A percentile compares a stretch with the other conserved stretches of the same genome.
phyloP scores from a whole-genome alignment of 306 rosid species.

The Vigna nakashimae region DNA sequence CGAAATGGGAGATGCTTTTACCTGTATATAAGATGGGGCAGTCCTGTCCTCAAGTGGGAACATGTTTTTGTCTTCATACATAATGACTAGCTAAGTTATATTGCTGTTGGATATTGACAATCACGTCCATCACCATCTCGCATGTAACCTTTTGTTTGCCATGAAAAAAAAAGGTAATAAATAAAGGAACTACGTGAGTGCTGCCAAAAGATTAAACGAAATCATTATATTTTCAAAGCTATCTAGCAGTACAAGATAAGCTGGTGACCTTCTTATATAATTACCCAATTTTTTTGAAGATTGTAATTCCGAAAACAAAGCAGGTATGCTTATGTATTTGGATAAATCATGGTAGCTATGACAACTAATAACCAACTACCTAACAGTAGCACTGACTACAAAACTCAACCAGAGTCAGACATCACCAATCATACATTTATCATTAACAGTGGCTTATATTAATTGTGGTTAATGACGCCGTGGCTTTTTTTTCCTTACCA shows the following conservation, averaged over 20 bases:
- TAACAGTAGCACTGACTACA: slow-evolving; percentile 36
- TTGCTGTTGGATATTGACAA: not conserved
- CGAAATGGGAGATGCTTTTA: not conserved
- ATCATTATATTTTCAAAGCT: not conserved
- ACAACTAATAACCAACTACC: slow-evolving; percentile 46
- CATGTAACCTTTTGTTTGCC: not conserved
- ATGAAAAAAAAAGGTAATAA: not conserved
- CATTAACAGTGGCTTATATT: not conserved
- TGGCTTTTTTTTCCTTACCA: too few species aligned
- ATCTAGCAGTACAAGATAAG: not conserved
- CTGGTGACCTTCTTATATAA: not conserved
- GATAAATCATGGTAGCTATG: slow-evolving; percentile 26
- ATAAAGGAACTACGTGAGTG: not conserved
- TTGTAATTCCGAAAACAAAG: not conserved
- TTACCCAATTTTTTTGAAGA: not conserved
- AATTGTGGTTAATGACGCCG: too few species aligned
- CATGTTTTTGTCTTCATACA: not conserved
- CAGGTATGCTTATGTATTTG: not conserved
- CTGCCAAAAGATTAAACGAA: not conserved
- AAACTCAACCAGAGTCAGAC: too few species aligned
- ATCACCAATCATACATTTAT: not conserved
- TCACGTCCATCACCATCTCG: not conserved
- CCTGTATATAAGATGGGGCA: not conserved
- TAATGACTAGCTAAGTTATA: not conserved
- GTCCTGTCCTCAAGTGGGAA: not conserved